Conservation (phyloP, 768 basidiomycete genomes). For the Suillus brevipes region DNA sequence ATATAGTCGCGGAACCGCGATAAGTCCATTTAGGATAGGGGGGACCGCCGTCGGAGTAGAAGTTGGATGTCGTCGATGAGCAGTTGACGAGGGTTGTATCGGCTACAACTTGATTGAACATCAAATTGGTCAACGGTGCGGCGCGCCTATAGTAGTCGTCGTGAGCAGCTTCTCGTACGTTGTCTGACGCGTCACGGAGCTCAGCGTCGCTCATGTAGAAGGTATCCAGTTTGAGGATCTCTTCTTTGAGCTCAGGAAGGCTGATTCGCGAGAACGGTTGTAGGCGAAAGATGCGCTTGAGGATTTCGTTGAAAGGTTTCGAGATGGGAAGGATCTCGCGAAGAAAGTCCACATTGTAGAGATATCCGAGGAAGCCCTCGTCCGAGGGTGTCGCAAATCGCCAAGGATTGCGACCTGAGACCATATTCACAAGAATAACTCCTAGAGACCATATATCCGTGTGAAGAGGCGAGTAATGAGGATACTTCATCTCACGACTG, state of each 20-base stretch:
- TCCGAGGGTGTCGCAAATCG: constrained; percentile 64
- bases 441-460: constrained; percentile 73
- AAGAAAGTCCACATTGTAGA: constrained; percentile 64
- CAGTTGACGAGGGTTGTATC: constrained; percentile 5
- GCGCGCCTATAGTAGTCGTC: neutral
- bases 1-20: neutral
- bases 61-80: constrained; percentile 1
- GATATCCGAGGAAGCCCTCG: constrained; percentile 64
- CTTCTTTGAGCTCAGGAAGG: constrained; percentile 58
- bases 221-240: constrained; percentile 54
- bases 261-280: constrained; percentile 62
- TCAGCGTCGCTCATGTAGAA: constrained; percentile 63
- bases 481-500: constrained; percentile 39
- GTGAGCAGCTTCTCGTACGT: constrained; percentile 3
- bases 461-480: constrained; percentile 23
- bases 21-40: constrained; percentile 3
- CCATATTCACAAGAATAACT: constrained; percentile 82
- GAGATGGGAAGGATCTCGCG: constrained; percentile 75
- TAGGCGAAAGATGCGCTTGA: constrained; percentile 72
- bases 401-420: constrained; percentile 76
- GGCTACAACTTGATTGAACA: constrained; percentile 1
- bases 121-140: neutral
- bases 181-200: constrained; percentile 32
- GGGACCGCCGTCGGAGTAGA: constrained; percentile 3
- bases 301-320: constrained; percentile 56